Conservation (phyloP, 495 filamentous ascomycete genomes). For the Polyplosphaeria fusca region DNA sequence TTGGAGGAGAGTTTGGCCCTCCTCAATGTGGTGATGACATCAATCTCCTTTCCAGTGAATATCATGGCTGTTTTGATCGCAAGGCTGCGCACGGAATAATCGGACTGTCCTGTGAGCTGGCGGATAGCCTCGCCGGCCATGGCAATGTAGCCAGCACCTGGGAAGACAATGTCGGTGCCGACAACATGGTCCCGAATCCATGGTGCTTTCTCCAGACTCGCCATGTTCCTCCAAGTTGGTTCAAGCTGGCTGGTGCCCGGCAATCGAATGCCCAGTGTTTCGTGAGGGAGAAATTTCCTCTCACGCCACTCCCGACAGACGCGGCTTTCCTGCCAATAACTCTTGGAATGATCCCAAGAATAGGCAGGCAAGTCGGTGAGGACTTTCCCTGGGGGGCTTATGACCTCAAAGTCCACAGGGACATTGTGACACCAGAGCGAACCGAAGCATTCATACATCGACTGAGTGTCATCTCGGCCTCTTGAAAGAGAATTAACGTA, state of each 20-base stretch:
- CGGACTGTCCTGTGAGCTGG: slow-evolving; percentile 31
- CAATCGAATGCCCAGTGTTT: neutral
- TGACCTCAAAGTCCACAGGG: neutral
- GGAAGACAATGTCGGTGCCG: slow-evolving; percentile 9
- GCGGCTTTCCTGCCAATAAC: slow-evolving; percentile 9
- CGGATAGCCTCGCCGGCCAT: slow-evolving; percentile 20
- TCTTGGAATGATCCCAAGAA: neutral
- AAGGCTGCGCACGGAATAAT: neutral
- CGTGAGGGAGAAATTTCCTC: neutral
- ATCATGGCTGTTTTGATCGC: slow-evolving; percentile 1
- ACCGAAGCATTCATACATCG: neutral
- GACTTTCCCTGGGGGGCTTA: neutral
- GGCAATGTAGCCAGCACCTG: slow-evolving; percentile 6
- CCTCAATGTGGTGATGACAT: slow-evolving; percentile 3
- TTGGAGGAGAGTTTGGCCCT: neutral
- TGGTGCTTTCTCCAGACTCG: neutral
- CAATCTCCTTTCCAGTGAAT: neutral
- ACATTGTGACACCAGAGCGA: neutral
- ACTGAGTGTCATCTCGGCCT: neutral
- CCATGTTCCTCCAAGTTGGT: slow-evolving; percentile 11
- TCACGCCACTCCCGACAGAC: neutral
- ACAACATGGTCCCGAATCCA: slow-evolving; percentile 9
- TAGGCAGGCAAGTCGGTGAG: slow-evolving; percentile 13
- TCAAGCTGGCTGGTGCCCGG: neutral
- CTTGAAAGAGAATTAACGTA: neutral